Base-by-base conservation (phyloP, 2,329 filamentous ascomycete species). In the Calonectria naviculata region DNA sequence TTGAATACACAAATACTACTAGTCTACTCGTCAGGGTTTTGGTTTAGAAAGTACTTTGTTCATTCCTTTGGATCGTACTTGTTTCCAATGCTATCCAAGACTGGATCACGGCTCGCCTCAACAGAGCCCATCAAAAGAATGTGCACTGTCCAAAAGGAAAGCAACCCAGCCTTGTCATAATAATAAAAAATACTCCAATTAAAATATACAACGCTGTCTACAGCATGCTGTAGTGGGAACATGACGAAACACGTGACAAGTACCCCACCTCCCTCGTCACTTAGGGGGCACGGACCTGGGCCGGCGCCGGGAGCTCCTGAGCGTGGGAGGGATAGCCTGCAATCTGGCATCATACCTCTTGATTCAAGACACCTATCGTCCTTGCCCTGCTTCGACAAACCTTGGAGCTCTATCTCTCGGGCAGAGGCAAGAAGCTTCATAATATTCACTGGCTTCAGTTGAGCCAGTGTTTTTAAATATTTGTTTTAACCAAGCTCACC, bases 301-400 rank as follows among this genome's bases (percentile, higher is more conserved):
- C 52, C 71, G 70, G 68, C 58, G 72, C 52, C 68, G 70, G 78
- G 77, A 81, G 80, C 80, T 82, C 75, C 77, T 73, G 75, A 80
- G 75, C 68, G 73, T 73, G 71, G 73, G 72, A 73, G 70, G 75
- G 61, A 58, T 68, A 73, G 81, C 80, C 79, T 85, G 84, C 83
- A 85, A 85, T 85, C 83, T 85, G 84, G 84, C 84, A 84, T 85
- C 83, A 83, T 82, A 83, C 75, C 78, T 80, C 75, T 71, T 73
- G 76, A 73, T 74, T 73, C 70, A 77, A 76, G 72, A 77, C 76
- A 74, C 74, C 71, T 71, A 71, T 70, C 71, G 65, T 73, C 66
- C 72, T 75, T 67, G 77, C 73, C 76, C 73, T 76, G 74, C 73
- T 74, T 78, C 71, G 68, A 71, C 68, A 67, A 74, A 69, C 66